Evolutionary conservation across 441 rosid genomes (phyloP).

Genomic region (Eutrema salsugineum): DNA sequence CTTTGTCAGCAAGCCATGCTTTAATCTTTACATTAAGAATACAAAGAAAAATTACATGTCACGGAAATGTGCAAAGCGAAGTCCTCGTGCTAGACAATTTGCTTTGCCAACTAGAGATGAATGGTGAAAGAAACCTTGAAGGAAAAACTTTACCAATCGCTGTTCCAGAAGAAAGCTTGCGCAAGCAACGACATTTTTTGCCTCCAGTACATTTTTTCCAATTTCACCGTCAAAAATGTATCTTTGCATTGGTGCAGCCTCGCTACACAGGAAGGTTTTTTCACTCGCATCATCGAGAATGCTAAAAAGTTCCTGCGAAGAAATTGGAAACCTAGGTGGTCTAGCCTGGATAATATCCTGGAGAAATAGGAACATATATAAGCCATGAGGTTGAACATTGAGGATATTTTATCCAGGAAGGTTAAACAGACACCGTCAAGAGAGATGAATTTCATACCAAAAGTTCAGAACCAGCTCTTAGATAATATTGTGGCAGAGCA

Average conservation of each 20-base stretch:
- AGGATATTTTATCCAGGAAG: neutral
- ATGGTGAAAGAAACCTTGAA: constrained; percentile 4
- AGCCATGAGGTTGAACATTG: neutral
- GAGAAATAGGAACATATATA: constrained; percentile 25
- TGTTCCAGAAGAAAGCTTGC: constrained; percentile 87
- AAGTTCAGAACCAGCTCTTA: constrained; percentile 80
- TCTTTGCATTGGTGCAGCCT: constrained; percentile 73
- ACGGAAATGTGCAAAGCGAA: neutral
- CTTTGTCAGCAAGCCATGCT: constrained; percentile 94
- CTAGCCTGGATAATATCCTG: constrained; percentile 83
- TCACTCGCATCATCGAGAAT: constrained; percentile 98
- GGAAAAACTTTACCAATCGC: constrained; percentile 56
- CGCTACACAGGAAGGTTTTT: constrained; percentile 70
- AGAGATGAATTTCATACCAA: constrained; percentile 48
- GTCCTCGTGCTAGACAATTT: neutral
- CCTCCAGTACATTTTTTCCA: constrained; percentile 75
- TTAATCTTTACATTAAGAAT: constrained; percentile 45
- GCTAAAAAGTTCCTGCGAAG: constrained; percentile 72
- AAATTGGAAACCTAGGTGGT: constrained; percentile 62
- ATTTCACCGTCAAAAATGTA: constrained; percentile 89
- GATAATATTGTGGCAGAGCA: constrained; percentile 66
- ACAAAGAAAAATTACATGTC: neutral
- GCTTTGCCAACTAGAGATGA: constrained; percentile 8
- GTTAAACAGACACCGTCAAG: neutral
- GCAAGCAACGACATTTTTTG: constrained; percentile 81